phyloP scores from a whole-genome alignment of 176 grass and related monocot species.

The Thalia dealbata region DNA sequence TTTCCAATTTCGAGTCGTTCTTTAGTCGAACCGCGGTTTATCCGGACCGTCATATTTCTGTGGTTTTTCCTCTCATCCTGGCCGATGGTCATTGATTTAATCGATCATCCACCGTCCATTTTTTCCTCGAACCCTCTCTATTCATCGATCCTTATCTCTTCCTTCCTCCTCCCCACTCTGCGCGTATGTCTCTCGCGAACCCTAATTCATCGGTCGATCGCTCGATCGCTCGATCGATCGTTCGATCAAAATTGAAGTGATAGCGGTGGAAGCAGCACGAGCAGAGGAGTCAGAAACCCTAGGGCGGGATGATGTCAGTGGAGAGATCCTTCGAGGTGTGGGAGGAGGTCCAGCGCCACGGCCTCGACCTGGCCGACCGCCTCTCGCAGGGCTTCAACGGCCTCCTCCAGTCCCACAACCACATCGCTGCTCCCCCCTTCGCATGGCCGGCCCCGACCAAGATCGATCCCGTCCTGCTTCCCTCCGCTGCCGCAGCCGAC shows the following conservation, averaged over 20 bases:
- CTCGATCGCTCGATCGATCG: no score
- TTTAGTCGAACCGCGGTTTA: no score
- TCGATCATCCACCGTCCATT: background rate
- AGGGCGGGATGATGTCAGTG: slow-evolving; percentile 6
- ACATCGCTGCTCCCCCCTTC: slow-evolving; percentile 32
- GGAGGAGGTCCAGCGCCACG: slow-evolving; percentile 93
- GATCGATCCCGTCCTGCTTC: slow-evolving; percentile 41
- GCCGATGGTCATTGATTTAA: background rate
- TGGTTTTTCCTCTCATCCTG: no score
- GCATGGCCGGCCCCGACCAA: slow-evolving; percentile 45
- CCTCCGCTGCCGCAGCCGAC: slow-evolving; percentile 25
- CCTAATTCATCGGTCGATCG: no score
- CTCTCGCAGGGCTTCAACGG: slow-evolving; percentile 77
- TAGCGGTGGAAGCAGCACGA: background rate
- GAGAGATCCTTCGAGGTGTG: slow-evolving; percentile 85
- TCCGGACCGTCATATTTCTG: no score
- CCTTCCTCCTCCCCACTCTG: background rate
- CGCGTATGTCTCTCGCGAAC: background rate
- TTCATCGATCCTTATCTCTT: slow-evolving; percentile 5
- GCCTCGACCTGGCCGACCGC: slow-evolving; percentile 75
- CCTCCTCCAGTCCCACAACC: slow-evolving; percentile 54
- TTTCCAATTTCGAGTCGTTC: no score
- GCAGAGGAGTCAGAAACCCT: background rate
- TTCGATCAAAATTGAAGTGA: background rate
- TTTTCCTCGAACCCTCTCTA: background rate